These are phyloP conservation scores for Aspergillus brasiliensis DNA, from an alignment of 2,329 filamentous ascomycete genomes.

Conservation along the genomic window DNA sequence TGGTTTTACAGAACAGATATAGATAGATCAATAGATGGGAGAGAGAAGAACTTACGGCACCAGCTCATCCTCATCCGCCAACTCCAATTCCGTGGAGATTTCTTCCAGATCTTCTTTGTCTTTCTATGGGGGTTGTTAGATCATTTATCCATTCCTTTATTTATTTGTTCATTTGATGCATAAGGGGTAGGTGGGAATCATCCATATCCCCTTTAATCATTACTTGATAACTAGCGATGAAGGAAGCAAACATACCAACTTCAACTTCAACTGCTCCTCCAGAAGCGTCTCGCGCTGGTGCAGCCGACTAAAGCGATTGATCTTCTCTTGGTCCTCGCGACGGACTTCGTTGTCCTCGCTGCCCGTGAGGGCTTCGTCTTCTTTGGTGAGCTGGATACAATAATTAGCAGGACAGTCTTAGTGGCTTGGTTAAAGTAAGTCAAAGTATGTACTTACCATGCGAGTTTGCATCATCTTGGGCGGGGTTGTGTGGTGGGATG, in stretches of 20 bases:
- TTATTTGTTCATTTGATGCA: not conserved
- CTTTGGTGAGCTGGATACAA: slow-evolving; percentile 74
- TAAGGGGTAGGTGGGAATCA: not conserved
- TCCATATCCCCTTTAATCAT: not conserved
- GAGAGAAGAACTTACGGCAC: slow-evolving; percentile 69
- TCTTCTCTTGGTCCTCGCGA: slow-evolving; percentile 96
- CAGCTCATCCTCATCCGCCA: slow-evolving; percentile 91
- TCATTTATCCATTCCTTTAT: not conserved
- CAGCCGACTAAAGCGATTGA: slow-evolving; percentile 94
- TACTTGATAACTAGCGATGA: no score
- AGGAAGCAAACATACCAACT: slow-evolving; percentile 57
- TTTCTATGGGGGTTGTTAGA: slow-evolving; percentile 62
- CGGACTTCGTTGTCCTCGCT: slow-evolving; percentile 89
- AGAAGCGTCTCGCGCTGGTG: slow-evolving; percentile 81
- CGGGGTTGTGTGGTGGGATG: not conserved
- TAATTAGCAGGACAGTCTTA: not conserved
- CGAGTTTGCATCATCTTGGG: slow-evolving; percentile 58
- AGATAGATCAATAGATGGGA: not conserved
- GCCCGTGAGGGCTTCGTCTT: slow-evolving; percentile 75
- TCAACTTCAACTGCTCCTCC: slow-evolving; percentile 77
- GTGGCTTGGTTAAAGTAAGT: not conserved
- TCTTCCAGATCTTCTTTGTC: slow-evolving; percentile 98
- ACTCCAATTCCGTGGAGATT: slow-evolving; percentile 84
- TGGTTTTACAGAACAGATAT: not conserved
- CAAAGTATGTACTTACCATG: slow-evolving; percentile 61